phyloP scores from a whole-genome alignment of 208 protist species.

The Jaenimonas drosophilae region DNA sequence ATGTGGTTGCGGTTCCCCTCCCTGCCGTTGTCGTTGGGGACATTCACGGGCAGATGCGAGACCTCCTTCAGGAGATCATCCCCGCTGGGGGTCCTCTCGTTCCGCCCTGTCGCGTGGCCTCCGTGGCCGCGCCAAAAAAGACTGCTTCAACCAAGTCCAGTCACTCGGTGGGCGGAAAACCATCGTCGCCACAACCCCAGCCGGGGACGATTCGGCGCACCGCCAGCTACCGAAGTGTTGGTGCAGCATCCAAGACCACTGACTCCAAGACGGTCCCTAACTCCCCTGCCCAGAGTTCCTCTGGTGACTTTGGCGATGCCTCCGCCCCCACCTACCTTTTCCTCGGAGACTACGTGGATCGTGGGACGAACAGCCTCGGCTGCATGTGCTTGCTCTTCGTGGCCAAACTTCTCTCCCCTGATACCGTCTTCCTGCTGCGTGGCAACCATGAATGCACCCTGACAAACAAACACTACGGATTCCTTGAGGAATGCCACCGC shows the following conservation, averaged over 20 bases:
- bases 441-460: conserved; percentile 99
- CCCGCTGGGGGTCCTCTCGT: conserved; percentile 49
- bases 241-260: too few relatives aligned
- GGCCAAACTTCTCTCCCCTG: conserved; percentile 96
- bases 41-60: conserved; percentile 76
- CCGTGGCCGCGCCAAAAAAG: too few relatives aligned
- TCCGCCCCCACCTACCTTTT: conserved; percentile 94
- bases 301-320: conserved; percentile 73
- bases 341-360: conserved; percentile 99
- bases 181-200: too few relatives aligned
- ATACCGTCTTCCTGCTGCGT: conserved; percentile 98
- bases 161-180: too few relatives aligned
- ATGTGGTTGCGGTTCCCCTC: conserved; percentile 95
- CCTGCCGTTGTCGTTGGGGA: conserved; percentile 86
- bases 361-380: conserved; percentile 95
- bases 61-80: conserved; percentile 62
- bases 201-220: too few relatives aligned
- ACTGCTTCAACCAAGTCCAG: too few relatives aligned
- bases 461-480: conserved; percentile 99
- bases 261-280: too few relatives aligned
- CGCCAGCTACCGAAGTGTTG: too few relatives aligned
- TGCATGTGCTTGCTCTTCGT: conserved; percentile 91
- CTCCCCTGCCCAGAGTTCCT: too few relatives aligned
- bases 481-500: conserved; percentile 97
- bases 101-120: conserved; percentile 7